Conservation (phyloP, 805 yeast genomes). For the Candida boidinii region DNA sequence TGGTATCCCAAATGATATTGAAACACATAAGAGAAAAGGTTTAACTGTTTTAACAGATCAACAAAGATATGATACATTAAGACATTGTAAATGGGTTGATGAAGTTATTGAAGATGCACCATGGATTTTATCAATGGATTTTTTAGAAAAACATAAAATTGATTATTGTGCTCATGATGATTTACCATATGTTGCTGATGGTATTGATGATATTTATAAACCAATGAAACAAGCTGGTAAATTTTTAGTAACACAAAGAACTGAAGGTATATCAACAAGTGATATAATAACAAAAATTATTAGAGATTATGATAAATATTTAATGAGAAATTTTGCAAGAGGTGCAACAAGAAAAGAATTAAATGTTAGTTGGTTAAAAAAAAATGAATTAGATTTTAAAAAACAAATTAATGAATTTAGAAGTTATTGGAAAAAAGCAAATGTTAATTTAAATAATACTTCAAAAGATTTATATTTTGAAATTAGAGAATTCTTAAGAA, state of each 20-base stretch:
- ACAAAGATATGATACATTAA: slow-evolving; percentile 85
- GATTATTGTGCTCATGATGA: slow-evolving; percentile 99
- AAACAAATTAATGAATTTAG: slow-evolving; percentile 86
- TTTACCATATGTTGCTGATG: slow-evolving; percentile 86
- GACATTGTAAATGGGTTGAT: slow-evolving; percentile 96
- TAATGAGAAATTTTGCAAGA: slow-evolving; percentile 94
- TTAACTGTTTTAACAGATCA: slow-evolving; percentile 82
- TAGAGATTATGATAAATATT: slow-evolving; percentile 90
- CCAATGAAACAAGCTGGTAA: slow-evolving; percentile 87
- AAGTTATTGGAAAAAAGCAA: slow-evolving; percentile 74
- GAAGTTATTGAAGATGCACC: slow-evolving; percentile 94
- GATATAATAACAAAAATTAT: slow-evolving; percentile 94
- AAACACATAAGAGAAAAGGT: slow-evolving; percentile 89
- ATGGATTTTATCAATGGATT: slow-evolving; percentile 86
- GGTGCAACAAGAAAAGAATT: slow-evolving; percentile 96
- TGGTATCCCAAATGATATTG: slow-evolving; percentile 85
- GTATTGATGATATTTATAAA: slow-evolving; percentile 82
- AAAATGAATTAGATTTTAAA: slow-evolving; percentile 90
- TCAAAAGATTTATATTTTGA: slow-evolving; percentile 81
- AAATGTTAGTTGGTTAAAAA: slow-evolving; percentile 95
- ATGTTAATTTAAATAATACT: slow-evolving; percentile 55
- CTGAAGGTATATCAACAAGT: slow-evolving; percentile 93
- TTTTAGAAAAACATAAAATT: slow-evolving; percentile 67
- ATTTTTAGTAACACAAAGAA: slow-evolving; percentile 91
- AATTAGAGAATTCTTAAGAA: slow-evolving; percentile 61